Percentiles rank a stretch among this genome's conserved stretches.
Conservation (phyloP, 208 protist species). For the Trypanosoma congolense region DNA sequence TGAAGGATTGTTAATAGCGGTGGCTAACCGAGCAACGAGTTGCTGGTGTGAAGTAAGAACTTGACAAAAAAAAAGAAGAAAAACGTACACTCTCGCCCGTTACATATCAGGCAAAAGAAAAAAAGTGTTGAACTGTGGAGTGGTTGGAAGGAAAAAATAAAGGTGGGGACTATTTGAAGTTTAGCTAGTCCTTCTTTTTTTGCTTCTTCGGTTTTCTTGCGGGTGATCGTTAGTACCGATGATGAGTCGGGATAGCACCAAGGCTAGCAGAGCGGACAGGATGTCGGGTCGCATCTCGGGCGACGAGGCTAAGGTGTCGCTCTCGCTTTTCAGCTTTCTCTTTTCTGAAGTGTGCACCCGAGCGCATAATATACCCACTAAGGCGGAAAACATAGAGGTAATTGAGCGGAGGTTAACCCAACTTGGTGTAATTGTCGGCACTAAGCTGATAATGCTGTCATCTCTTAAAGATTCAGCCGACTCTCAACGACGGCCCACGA, state of each 20-base stretch:
- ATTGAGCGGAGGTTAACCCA: slow-evolving; percentile 66
- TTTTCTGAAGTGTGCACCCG: slow-evolving; percentile 81
- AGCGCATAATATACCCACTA: slow-evolving; percentile 67
- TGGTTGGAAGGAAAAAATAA: no score
- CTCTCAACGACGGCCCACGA: slow-evolving; percentile 50
- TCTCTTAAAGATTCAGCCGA: slow-evolving; percentile 52
- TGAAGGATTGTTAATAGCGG: no score
- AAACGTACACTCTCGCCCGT: no score
- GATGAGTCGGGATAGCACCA: slow-evolving; percentile 25
- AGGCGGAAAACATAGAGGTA: slow-evolving; percentile 71
- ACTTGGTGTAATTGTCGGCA: slow-evolving; percentile 68
- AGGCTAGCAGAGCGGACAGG: slow-evolving; percentile 20
- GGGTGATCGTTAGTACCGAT: not conserved
- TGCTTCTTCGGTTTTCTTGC: slow-evolving; percentile 3
- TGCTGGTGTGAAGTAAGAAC: no score
- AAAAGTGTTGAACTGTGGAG: no score
- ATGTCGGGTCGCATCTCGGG: slow-evolving; percentile 7
- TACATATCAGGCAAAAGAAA: no score
- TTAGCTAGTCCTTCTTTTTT: no score
- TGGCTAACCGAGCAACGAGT: no score
- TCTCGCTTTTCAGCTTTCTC: slow-evolving; percentile 81
- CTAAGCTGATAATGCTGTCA: slow-evolving; percentile 57
- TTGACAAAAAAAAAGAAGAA: no score
- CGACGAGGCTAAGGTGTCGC: slow-evolving; percentile 53
- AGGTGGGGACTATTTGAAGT: no score